Conservation (phyloP, 1,284 basidiomycete species). For the Rhodotorula sp. region DNA sequence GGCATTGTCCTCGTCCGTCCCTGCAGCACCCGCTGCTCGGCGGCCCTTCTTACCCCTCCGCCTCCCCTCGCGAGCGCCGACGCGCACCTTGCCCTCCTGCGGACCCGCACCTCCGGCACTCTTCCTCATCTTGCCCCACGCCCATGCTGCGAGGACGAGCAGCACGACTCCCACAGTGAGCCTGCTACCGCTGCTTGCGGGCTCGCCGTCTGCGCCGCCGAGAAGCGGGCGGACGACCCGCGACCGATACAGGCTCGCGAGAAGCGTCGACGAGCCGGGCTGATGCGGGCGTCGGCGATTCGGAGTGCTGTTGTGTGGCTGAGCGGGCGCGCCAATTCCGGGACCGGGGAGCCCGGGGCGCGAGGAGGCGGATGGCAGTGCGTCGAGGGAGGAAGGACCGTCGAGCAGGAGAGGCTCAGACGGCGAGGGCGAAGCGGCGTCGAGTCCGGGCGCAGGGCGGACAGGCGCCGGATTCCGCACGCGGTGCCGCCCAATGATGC, state of each 20-base stretch:
- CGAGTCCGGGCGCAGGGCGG: conserved; percentile 21
- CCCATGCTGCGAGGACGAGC: conserved; percentile 14
- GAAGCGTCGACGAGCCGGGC: conserved; percentile 27
- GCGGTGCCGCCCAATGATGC: conserved; percentile 33
- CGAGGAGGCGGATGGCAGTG: not conserved
- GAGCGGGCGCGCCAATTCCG: too few relatives aligned
- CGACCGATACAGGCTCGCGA: conserved; percentile 22
- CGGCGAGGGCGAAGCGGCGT: conserved; percentile 18
- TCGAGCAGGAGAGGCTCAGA: conserved; percentile 33
- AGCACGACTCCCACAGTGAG: conserved; percentile 10
- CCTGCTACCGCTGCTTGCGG: not conserved
- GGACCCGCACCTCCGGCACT: not conserved
- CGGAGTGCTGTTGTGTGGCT: not conserved
- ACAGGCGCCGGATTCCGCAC: conserved; percentile 20
- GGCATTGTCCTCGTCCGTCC: not conserved
- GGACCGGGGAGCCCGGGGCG: not conserved
- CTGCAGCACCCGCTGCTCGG: conserved; percentile 8
- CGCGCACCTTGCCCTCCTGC: not conserved
- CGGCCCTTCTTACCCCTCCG: not conserved
- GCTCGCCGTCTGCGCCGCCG: not conserved
- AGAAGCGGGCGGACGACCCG: conserved; percentile 16
- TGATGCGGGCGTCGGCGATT: conserved; percentile 25
- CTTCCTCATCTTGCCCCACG: conserved; percentile 16
- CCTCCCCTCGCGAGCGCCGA: not conserved
- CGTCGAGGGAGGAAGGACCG: not conserved